phyloP scores from a whole-genome alignment of 257 asterid species.

The Scutellaria minor region DNA sequence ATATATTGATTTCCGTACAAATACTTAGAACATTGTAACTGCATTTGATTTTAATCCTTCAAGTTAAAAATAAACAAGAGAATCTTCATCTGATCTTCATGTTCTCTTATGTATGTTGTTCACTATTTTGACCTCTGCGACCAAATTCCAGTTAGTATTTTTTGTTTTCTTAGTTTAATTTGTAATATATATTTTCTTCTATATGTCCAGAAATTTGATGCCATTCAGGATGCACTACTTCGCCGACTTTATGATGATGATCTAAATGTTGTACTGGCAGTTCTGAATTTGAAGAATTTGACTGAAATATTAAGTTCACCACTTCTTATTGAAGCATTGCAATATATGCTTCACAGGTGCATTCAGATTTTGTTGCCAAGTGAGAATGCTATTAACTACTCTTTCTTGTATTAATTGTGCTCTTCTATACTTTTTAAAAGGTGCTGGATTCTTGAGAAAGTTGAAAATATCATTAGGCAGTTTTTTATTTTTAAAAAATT shows the following conservation, averaged over 20 bases:
- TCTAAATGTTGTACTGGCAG: conserved; percentile 76
- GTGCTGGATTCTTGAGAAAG: conserved; percentile 16
- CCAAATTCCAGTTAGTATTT: conserved; percentile 3
- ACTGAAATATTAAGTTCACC: conserved; percentile 56
- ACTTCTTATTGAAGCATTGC: conserved; percentile 58
- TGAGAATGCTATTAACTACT: conserved; percentile 44
- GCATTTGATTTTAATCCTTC: background rate
- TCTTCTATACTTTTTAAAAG: conserved; percentile 13
- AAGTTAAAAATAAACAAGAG: background rate
- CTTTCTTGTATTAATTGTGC: background rate
- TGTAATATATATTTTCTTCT: conserved; percentile 22
- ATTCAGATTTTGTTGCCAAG: conserved; percentile 58
- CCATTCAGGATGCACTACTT: conserved; percentile 73
- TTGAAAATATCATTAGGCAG: background rate
- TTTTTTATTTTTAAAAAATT: background rate
- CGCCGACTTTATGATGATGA: conserved; percentile 85
- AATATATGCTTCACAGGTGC: conserved; percentile 68
- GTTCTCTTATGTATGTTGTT: conserved; percentile 10
- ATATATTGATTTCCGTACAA: no score
- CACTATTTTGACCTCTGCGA: background rate
- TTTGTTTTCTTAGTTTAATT: background rate
- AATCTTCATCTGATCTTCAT: background rate
- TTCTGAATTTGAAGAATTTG: conserved; percentile 58
- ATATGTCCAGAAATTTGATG: conserved; percentile 61
- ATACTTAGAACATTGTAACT: no score